Conservation (phyloP, 495 filamentous ascomycete genomes). For the Penicillium goetzii region DNA sequence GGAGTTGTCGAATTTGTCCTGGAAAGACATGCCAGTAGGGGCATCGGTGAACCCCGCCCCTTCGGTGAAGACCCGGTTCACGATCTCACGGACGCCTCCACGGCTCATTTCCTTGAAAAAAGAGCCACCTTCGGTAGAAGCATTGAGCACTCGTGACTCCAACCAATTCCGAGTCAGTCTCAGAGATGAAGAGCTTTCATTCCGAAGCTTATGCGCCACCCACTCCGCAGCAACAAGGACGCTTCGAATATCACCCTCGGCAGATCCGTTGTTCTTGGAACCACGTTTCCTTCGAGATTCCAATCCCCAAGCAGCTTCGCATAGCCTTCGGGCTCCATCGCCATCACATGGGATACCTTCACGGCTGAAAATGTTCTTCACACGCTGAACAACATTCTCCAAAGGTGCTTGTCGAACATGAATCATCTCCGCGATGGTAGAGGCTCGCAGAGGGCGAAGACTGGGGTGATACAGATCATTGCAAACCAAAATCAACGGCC, state of each 20-base stretch:
- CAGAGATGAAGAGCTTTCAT: slow-evolving; percentile 40
- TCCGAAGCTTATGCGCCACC: slow-evolving; percentile 80
- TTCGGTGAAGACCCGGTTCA: slow-evolving; percentile 82
- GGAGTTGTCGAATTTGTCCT: slow-evolving; percentile 35
- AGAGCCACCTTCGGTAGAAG: slow-evolving; percentile 72
- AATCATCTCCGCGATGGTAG: slow-evolving; percentile 84
- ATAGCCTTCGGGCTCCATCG: slow-evolving; percentile 85
- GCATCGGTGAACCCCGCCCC: slow-evolving; percentile 79
- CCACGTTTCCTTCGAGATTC: slow-evolving; percentile 62
- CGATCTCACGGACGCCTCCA: slow-evolving; percentile 79
- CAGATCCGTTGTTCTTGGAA: slow-evolving; percentile 56
- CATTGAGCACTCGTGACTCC: slow-evolving; percentile 72
- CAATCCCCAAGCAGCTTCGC: slow-evolving; percentile 92
- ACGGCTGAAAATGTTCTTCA: slow-evolving; percentile 80
- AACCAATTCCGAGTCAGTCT: slow-evolving; percentile 80
- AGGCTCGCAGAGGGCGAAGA: slow-evolving; percentile 79
- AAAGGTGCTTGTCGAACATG: slow-evolving; percentile 86
- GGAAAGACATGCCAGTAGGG: slow-evolving; percentile 39
- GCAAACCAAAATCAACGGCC: slow-evolving; percentile 91
- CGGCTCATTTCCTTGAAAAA: slow-evolving; percentile 77
- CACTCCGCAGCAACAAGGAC: slow-evolving; percentile 95
- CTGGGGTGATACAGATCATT: slow-evolving; percentile 97
- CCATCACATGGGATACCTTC: slow-evolving; percentile 85
- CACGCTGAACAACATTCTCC: slow-evolving; percentile 79
- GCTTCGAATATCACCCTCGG: slow-evolving; percentile 88